These are phyloP conservation scores for Cladosporium sp. DNA, from an alignment of 2,329 filamentous ascomycete genomes.

Conservation along the genomic window DNA sequence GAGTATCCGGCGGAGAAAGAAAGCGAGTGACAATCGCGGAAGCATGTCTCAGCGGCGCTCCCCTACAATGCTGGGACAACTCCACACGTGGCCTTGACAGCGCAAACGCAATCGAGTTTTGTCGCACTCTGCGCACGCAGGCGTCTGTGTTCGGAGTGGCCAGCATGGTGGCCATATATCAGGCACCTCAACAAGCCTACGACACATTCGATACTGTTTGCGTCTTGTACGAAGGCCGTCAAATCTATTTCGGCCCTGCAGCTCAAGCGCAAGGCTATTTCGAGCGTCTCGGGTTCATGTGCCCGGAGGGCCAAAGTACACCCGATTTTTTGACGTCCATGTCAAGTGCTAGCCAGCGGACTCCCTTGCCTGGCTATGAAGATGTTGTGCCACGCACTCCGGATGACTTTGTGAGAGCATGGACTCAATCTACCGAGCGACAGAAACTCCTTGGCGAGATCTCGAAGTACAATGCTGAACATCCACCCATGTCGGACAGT, in stretches of 20 bases:
- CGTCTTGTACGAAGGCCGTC: conserved; percentile 63
- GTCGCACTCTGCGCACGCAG: conserved; percentile 63
- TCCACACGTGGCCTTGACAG: conserved; percentile 69
- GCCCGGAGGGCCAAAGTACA: conserved; percentile 66
- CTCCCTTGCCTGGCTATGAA: conserved; percentile 52
- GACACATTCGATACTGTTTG: conserved; percentile 67
- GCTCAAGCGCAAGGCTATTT: conserved; percentile 66
- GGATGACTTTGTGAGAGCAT: conserved; percentile 57
- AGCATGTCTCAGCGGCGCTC: conserved; percentile 56
- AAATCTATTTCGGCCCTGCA: conserved; percentile 66
- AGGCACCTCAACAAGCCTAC: conserved; percentile 65
- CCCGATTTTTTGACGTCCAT: conserved; percentile 72
- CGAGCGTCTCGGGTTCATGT: conserved; percentile 64
- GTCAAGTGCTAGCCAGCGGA: conserved; percentile 58
- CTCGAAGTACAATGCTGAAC: conserved; percentile 43
- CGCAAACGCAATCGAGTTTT: conserved; percentile 72
- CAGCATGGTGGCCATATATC: conserved; percentile 69
- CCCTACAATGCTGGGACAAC: conserved; percentile 72
- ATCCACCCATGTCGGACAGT: conserved; percentile 42
- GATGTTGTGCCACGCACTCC: conserved; percentile 58
- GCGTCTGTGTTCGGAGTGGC: conserved; percentile 64
- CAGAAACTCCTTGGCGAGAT: conserved; percentile 42
- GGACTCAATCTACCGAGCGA: conserved; percentile 43
- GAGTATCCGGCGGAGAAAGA: conserved; percentile 70
- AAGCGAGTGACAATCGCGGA: conserved; percentile 80